phyloP scores from a whole-genome alignment of 768 basidiomycete species.

The Leccinum longicurvipes region DNA sequence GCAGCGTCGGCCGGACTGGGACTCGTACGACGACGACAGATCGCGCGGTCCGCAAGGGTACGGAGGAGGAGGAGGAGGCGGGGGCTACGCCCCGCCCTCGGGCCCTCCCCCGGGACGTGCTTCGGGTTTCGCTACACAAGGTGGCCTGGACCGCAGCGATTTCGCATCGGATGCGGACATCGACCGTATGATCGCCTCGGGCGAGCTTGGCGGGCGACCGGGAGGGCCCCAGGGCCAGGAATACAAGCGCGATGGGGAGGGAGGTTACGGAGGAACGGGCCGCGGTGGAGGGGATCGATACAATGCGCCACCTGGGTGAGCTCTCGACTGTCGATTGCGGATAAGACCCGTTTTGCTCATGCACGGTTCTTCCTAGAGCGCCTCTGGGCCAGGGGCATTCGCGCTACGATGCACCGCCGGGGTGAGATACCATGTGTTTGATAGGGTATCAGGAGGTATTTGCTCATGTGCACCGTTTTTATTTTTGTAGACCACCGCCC shows the following conservation, averaged over 20 bases:
- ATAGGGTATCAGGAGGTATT: neutral
- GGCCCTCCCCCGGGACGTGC: conserved; percentile 4
- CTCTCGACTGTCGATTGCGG: neutral
- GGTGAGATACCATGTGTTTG: conserved; percentile 4
- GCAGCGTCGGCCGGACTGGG: neutral
- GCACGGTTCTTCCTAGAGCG: neutral
- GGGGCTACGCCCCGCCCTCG: neutral
- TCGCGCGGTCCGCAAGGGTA: neutral
- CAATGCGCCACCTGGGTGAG: conserved; percentile 16
- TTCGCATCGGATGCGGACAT: conserved; percentile 30
- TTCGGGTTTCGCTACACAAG: neutral
- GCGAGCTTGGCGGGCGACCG: conserved; percentile 4
- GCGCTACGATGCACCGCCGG: conserved; percentile 10
- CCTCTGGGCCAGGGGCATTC: conserved; percentile 1
- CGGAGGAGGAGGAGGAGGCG: neutral
- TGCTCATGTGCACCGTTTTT: neutral
- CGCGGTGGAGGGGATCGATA: neutral
- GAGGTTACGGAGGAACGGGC: neutral
- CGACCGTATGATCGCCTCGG: conserved; percentile 16
- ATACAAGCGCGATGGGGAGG: neutral
- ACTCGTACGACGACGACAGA: neutral
- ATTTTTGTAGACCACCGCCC: conserved; percentile 8
- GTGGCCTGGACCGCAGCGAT: conserved; percentile 22
- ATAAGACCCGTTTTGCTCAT: neutral
- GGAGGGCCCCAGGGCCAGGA: neutral